Percentiles rank a stretch among this genome's conserved stretches.
phyloP scores from a whole-genome alignment of 306 rosid species.

The Pyrus pyrifolia region DNA sequence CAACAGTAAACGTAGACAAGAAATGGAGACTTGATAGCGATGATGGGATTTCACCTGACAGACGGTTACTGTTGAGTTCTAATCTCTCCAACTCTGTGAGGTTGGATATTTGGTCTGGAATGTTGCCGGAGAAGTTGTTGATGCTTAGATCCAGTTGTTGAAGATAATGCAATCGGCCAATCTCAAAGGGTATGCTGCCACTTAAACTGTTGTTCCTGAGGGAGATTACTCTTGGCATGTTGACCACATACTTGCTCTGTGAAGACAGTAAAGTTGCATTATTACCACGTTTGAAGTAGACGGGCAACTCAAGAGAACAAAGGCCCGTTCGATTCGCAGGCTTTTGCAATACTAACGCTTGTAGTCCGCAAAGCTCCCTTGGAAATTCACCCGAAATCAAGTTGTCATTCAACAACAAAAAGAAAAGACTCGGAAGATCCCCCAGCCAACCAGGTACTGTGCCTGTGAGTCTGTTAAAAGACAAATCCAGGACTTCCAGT shows the following conservation, averaged over 20 bases:
- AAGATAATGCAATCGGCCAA: background rate
- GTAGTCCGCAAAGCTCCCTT: background rate
- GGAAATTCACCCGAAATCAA: background rate
- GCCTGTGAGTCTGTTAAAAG: background rate
- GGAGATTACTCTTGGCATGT: background rate
- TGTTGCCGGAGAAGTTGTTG: slow-evolving; percentile 1
- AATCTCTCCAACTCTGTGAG: background rate
- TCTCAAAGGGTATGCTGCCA: slow-evolving; percentile 1
- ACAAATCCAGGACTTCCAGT: background rate
- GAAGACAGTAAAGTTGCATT: background rate
- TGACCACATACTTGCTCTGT: background rate
- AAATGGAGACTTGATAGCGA: background rate
- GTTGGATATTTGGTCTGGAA: background rate
- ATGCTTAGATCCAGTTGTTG: background rate
- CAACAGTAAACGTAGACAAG: background rate
- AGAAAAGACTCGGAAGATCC: background rate
- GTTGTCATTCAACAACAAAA: background rate
- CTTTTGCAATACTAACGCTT: background rate
- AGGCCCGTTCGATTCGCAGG: background rate
- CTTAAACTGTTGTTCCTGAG: background rate
- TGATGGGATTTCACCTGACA: background rate
- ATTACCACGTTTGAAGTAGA: no score
- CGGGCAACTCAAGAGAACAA: no score
- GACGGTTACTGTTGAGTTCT: background rate
- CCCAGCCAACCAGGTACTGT: background rate